Percentiles rank a stretch among this genome's conserved stretches.
Evolutionary conservation across 371 early-diverging fungal species (phyloP).

Genomic region (Choanephora cucurbitarum): DNA sequence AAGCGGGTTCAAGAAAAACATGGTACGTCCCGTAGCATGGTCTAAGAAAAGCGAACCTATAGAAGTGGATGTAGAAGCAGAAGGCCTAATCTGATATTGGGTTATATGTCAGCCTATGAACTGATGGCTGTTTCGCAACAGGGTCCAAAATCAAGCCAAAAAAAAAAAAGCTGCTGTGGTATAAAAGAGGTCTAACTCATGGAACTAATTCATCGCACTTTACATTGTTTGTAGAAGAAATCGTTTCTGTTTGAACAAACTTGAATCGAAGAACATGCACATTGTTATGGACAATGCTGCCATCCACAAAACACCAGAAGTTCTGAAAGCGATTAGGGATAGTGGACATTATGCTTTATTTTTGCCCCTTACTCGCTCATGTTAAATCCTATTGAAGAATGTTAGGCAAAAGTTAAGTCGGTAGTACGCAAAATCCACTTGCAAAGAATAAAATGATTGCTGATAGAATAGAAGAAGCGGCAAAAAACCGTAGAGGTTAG

Average conservation of each 20-base stretch:
- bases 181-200: slow-evolving; percentile 14
- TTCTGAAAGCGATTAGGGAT: slow-evolving; percentile 15
- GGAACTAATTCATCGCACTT: slow-evolving; percentile 21
- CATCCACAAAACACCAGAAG: slow-evolving; percentile 19
- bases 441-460: slow-evolving; percentile 19
- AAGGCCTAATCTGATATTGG: slow-evolving; percentile 16
- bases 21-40: slow-evolving; percentile 11
- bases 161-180: slow-evolving; percentile 17
- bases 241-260: slow-evolving; percentile 13
- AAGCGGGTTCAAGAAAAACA: slow-evolving; percentile 10
- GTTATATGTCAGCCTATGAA: slow-evolving; percentile 15
- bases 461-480: slow-evolving; percentile 25
- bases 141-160: slow-evolving; percentile 10
- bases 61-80: slow-evolving; percentile 16
- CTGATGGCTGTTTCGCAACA: slow-evolving; percentile 15
- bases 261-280: slow-evolving; percentile 18
- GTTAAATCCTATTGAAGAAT: slow-evolving; percentile 22
- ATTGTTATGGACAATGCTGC: slow-evolving; percentile 22
- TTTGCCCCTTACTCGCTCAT: slow-evolving; percentile 18
- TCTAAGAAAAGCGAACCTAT: slow-evolving; percentile 15
- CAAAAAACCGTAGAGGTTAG: slow-evolving; percentile 25
- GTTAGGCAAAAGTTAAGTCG: slow-evolving; percentile 18
- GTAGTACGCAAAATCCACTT: slow-evolving; percentile 22
- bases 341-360: slow-evolving; percentile 16
- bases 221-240: slow-evolving; percentile 21